These are phyloP conservation scores for Teratosphaeria gauchensis DNA, from an alignment of 2,329 filamentous ascomycete species.

Conservation along the genomic window DNA sequence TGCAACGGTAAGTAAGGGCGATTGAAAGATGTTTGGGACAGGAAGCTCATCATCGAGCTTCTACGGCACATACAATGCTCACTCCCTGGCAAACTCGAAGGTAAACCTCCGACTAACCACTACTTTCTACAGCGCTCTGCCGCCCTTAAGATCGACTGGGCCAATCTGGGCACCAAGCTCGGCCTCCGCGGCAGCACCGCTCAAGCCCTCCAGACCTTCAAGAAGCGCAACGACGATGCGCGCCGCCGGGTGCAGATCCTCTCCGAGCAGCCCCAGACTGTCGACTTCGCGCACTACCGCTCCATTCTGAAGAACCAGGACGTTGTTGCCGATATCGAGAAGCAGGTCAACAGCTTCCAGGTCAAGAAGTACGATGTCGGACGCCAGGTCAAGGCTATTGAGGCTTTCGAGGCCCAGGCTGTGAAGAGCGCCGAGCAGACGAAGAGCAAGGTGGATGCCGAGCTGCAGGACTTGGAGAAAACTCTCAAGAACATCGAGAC, in stretches of 20 bases:
- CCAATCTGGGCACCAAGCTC: slow-evolving; percentile 85
- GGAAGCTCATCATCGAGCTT: background rate
- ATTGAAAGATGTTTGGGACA: background rate
- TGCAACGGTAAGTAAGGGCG: slow-evolving; percentile 17
- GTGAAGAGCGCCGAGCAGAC: slow-evolving; percentile 95
- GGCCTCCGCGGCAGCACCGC: slow-evolving; percentile 94
- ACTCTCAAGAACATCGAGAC: slow-evolving; percentile 96
- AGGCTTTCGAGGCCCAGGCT: slow-evolving; percentile 94
- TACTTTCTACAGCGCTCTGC: slow-evolving; percentile 67
- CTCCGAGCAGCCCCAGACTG: slow-evolving; percentile 69
- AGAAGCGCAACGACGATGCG: slow-evolving; percentile 98
- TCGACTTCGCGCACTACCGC: slow-evolving; percentile 95
- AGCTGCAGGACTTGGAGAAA: slow-evolving; percentile 87
- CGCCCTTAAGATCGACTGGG: slow-evolving; percentile 99
- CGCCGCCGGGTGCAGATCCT: slow-evolving; percentile 85
- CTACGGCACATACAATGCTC: background rate
- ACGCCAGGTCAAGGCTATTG: slow-evolving; percentile 95
- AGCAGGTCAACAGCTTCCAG: slow-evolving; percentile 85
- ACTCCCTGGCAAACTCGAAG: background rate
- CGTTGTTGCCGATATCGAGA: slow-evolving; percentile 93
- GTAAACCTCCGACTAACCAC: background rate
- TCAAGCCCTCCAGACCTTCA: slow-evolving; percentile 85
- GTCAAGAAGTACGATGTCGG: slow-evolving; percentile 83
- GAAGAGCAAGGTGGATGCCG: slow-evolving; percentile 89
- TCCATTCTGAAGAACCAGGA: slow-evolving; percentile 88